Conservation (phyloP, 352 stramenopile species). For the Phytophthora pluvialis region DNA sequence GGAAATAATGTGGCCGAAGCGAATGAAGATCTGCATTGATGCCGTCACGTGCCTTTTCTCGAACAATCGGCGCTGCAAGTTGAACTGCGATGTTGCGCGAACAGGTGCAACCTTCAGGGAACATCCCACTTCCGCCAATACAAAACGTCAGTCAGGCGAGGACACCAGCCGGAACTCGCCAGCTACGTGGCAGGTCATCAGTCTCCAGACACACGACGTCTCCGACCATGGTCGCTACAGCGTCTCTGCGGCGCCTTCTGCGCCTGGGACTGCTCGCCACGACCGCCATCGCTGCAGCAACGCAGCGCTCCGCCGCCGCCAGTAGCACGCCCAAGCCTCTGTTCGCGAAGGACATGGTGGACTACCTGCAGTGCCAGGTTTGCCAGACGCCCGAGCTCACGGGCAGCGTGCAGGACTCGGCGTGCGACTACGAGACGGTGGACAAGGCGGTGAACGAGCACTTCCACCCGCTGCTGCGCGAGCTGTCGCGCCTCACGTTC, state of each 20-base stretch:
- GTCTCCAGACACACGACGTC: neutral
- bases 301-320: constrained; percentile 3
- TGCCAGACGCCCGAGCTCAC: constrained; percentile 83
- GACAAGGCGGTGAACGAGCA: constrained; percentile 82
- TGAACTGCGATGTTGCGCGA: constrained; percentile 28
- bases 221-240: constrained; percentile 13
- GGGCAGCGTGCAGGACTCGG: constrained; percentile 84
- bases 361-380: constrained; percentile 82
- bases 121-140: constrained; percentile 3
- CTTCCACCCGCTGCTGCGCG: constrained; percentile 82
- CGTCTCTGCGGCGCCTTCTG: constrained; percentile 13
- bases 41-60: constrained; percentile 7
- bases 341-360: constrained; percentile 76
- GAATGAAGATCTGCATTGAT: neutral
- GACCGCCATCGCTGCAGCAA: constrained; percentile 2
- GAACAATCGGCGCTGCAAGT: constrained; percentile 25
- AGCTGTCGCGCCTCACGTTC: constrained; percentile 85
- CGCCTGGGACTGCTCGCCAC: constrained; percentile 10
- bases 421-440: constrained; percentile 87
- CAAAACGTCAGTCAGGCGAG: neutral
- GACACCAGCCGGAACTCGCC: constrained; percentile 2
- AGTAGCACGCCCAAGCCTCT: constrained; percentile 10
- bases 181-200: constrained; percentile 26
- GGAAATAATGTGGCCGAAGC: neutral
- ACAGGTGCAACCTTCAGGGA: constrained; percentile 18